Conservation (phyloP, 495 filamentous ascomycete species). For the Penicillium herquei region DNA sequence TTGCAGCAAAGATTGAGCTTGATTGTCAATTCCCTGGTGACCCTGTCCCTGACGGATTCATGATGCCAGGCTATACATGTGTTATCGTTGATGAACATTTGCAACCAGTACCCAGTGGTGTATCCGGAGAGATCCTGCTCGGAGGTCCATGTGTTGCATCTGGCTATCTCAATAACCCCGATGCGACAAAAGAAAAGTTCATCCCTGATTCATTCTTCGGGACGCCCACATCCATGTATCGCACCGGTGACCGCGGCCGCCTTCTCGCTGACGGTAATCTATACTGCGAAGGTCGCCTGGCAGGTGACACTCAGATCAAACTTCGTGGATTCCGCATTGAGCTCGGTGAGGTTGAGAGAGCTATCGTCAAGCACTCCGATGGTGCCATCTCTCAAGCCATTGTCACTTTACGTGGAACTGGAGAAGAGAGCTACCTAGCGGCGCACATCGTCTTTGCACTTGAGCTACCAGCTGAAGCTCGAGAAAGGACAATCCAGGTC, state of each 20-base stretch:
- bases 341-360: not conserved
- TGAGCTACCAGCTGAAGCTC: too few relatives aligned
- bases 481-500: too few relatives aligned
- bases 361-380: not conserved
- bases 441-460: too few relatives aligned
- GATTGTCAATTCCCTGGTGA: not conserved
- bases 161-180: constrained; percentile 39
- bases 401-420: too few relatives aligned
- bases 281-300: constrained; percentile 37
- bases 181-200: constrained; percentile 33
- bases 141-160: constrained; percentile 37
- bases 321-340: constrained; percentile 43
- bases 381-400: too few relatives aligned
- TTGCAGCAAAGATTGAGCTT: not conserved
- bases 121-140: constrained; percentile 42
- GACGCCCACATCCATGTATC: constrained; percentile 27
- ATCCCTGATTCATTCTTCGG: constrained; percentile 15
- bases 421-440: too few relatives aligned
- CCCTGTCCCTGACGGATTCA: constrained; percentile 23
- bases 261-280: constrained; percentile 36
- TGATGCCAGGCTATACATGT: constrained; percentile 36
- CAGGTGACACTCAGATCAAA: constrained; percentile 49
- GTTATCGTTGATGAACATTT: constrained; percentile 44
- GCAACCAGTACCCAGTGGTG: constrained; percentile 33
- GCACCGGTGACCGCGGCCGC: constrained; percentile 40